A percentile compares a stretch with the other conserved stretches of the same genome.
These are phyloP conservation scores for Penicillium coprophilum DNA, from an alignment of 495 filamentous ascomycete species.

Conservation along the genomic window DNA sequence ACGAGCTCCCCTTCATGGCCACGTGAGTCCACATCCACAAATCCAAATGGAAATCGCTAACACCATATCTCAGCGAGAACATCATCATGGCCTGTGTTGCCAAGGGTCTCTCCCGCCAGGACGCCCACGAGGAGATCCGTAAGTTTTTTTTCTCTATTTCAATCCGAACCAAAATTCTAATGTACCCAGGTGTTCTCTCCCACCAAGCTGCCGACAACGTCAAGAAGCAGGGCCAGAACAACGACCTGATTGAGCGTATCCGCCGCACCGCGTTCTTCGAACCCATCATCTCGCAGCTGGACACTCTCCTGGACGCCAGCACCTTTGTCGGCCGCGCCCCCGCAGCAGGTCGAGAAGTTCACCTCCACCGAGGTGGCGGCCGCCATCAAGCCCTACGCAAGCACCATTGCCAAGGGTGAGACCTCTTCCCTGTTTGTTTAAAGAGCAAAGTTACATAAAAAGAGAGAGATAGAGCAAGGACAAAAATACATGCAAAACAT, in stretches of 20 bases:
- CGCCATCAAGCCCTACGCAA: conserved; percentile 52
- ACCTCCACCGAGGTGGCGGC: conserved; percentile 53
- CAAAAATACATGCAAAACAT: neutral
- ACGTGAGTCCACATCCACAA: conserved; percentile 50
- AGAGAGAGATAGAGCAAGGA: too few relatives aligned
- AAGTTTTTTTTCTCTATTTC: conserved; percentile 12
- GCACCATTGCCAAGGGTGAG: conserved; percentile 41
- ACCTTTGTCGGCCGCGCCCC: conserved; percentile 65
- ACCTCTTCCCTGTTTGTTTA: conserved; percentile 55
- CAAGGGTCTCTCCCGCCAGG: conserved; percentile 76
- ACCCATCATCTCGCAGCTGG: conserved; percentile 75
- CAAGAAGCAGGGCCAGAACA: conserved; percentile 74
- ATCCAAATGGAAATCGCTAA: conserved; percentile 17
- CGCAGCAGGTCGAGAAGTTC: conserved; percentile 59
- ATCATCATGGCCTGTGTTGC: conserved; percentile 86
- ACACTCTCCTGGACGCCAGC: conserved; percentile 65
- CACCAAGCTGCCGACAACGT: conserved; percentile 80
- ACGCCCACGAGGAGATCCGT: conserved; percentile 86
- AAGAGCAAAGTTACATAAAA: too few relatives aligned
- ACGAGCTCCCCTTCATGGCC: conserved; percentile 89
- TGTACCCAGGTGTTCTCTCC: conserved; percentile 65
- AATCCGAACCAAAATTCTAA: conserved; percentile 2
- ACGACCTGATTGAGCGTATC: conserved; percentile 84
- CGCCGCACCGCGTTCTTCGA: conserved; percentile 73
- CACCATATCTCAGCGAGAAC: conserved; percentile 37